Evolutionary conservation across 768 basidiomycete species (phyloP), one percentile per base, ranked within the genome.

Genomic region (Xanthoconium stramineum): DNA sequence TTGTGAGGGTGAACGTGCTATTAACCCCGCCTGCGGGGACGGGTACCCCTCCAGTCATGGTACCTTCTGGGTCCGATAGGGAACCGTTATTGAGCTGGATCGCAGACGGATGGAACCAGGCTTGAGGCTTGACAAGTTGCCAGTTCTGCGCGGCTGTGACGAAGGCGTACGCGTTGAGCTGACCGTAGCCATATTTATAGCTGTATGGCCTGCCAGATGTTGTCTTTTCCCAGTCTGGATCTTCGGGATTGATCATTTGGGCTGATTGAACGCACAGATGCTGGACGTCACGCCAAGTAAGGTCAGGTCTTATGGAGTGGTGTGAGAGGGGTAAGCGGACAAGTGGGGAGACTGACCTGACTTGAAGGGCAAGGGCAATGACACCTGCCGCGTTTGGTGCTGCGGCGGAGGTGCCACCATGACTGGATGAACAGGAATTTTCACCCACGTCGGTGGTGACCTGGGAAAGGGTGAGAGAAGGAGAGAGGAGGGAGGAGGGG

Each of bases 361-460:
- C 91, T 74, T 93, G 80, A 15, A 99, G 76, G 7, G 93, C 93
- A 12, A 99, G 82, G 20, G 94, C 91, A 67, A 96, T 88, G 38
- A 98, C 91, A 29, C 94, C 97, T 14, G 87, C 94, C 28, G 94
- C 97, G 61, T 98, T 91, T 8, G 97, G 97, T 8, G 97, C 97
- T 6, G 97, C 97, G 24, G 97, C 97, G 15, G 96, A 98, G 2
- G 97, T 99, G 15, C 97, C 97, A 24, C 97, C 97, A 65, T 99
- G 97, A 0, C 75, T 80, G 39, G 76, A 78, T 2, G 94, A 81
- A 70, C 97, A 99, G 48, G 82, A 77, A 60, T 89, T 83, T 69
- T 89, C 81, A 10, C 95, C 95, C 45, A 89, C 86, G 68, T 98
- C 97, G 14, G 95, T 98, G 6, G 97, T 99, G 44, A 92, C 88